phyloP scores from a whole-genome alignment of 805 yeast species.

The Teunomyces atbi region DNA sequence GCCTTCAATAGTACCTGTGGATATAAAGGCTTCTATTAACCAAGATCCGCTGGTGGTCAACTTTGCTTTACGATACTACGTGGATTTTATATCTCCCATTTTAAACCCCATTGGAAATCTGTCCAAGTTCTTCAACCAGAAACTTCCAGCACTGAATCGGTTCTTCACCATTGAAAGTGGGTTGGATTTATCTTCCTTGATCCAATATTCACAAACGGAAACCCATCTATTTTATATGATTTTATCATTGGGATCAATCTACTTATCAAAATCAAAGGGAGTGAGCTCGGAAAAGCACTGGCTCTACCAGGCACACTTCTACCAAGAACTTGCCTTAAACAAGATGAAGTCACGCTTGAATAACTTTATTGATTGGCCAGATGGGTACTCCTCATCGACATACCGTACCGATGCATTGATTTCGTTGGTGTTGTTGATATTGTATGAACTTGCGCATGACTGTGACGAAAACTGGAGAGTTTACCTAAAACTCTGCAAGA shows the following conservation, averaged over 20 bases:
- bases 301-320: slow-evolving; percentile 15
- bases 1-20: slow-evolving; percentile 23
- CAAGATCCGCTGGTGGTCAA: slow-evolving; percentile 14
- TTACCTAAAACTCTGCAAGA: slow-evolving; percentile 19
- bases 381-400: slow-evolving; percentile 1
- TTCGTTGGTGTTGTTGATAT: slow-evolving; percentile 20
- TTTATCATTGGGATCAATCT: slow-evolving; percentile 24
- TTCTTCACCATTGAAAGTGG: slow-evolving; percentile 22
- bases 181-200: slow-evolving; percentile 18
- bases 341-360: slow-evolving; percentile 7
- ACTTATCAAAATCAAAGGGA: slow-evolving; percentile 17
- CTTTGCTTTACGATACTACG: slow-evolving; percentile 24
- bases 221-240: slow-evolving; percentile 22
- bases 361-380: slow-evolving; percentile 3
- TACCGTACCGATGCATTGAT: slow-evolving; percentile 17
- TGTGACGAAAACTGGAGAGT: slow-evolving; percentile 22
- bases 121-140: slow-evolving; percentile 9
- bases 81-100: slow-evolving; percentile 26
- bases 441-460: slow-evolving; percentile 27
- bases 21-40: slow-evolving; percentile 10
- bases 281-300: slow-evolving; percentile 14
- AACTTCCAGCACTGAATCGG: slow-evolving; percentile 5
- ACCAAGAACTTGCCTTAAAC: slow-evolving; percentile 16
- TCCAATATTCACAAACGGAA: slow-evolving; percentile 24
- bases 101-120: slow-evolving; percentile 24